Conservation (phyloP, 2,329 filamentous ascomycete species). For the Apiospora malaysiana region DNA sequence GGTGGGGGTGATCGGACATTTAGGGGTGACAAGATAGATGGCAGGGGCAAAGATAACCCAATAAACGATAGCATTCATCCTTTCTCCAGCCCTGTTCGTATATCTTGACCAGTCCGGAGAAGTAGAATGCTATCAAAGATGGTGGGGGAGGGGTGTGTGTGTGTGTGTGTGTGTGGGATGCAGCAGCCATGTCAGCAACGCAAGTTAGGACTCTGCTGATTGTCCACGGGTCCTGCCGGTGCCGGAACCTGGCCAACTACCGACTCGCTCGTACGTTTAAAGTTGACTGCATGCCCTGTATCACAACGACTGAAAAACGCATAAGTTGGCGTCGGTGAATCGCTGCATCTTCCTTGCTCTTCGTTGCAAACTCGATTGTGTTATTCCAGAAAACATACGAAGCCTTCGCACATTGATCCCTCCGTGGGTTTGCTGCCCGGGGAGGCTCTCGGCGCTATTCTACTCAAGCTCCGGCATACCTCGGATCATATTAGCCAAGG, state of each 20-base stretch:
- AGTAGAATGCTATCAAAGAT: neutral
- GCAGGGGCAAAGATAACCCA: neutral
- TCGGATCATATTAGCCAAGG: too few relatives aligned
- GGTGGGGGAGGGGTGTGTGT: too few relatives aligned
- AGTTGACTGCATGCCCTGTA: neutral
- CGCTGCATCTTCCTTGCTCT: neutral
- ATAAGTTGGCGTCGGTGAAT: neutral
- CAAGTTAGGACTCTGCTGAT: neutral
- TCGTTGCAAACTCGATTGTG: neutral
- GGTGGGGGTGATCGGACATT: neutral
- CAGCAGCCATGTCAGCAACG: slow-evolving; percentile 13
- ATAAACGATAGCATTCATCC: neutral
- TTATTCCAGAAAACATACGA: too few relatives aligned
- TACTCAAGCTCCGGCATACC: too few relatives aligned
- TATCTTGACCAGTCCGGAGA: neutral
- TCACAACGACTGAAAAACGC: neutral
- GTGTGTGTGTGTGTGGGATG: neutral
- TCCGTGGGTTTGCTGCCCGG: too few relatives aligned
- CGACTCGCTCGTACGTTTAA: slow-evolving; percentile 2
- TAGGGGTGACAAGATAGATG: neutral
- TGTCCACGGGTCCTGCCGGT: slow-evolving; percentile 1
- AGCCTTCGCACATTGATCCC: too few relatives aligned
- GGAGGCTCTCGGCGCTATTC: too few relatives aligned
- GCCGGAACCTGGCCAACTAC: neutral
- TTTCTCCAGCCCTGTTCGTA: neutral